Conservation (phyloP, 2,329 filamentous ascomycete genomes). For the Knoxdaviesia proteae region DNA sequence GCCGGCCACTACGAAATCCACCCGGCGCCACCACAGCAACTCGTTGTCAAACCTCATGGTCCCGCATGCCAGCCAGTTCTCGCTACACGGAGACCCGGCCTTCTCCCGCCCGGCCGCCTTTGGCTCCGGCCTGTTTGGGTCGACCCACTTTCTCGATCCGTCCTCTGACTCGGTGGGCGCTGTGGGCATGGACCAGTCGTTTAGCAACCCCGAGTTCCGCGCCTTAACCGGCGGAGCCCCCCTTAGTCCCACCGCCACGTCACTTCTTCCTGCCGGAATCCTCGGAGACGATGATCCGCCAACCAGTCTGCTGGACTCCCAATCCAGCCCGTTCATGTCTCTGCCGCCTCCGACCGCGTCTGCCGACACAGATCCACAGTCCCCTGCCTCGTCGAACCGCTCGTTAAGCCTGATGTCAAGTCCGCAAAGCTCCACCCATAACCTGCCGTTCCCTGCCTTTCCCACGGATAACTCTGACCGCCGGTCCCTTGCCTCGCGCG, state of each 20-base stretch:
- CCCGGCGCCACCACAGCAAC: constrained; percentile 24
- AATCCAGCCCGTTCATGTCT: constrained; percentile 13
- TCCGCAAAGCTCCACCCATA: constrained; percentile 37
- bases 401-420: constrained; percentile 39
- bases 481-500: constrained; percentile 1
- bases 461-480: constrained; percentile 4
- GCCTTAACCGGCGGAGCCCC: constrained; percentile 43
- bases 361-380: constrained; percentile 29
- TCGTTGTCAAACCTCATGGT: constrained; percentile 20
- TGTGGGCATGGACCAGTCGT: constrained; percentile 13
- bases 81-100: constrained; percentile 16
- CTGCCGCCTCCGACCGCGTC: constrained; percentile 8
- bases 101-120: constrained; percentile 33
- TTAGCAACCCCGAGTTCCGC: constrained; percentile 42
- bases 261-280: constrained; percentile 48
- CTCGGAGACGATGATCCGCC: constrained; percentile 44
- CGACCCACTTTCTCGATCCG: neutral
- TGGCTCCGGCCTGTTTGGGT: constrained; percentile 6
- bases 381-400: constrained; percentile 36
- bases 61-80: constrained; percentile 18
- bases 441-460: constrained; percentile 27
- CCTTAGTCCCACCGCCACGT: constrained; percentile 56
- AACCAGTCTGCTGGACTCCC: constrained; percentile 15
- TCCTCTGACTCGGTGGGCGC: constrained; percentile 1
- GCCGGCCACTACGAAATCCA: too few species aligned